Percentiles rank a stretch among this genome's conserved stretches.
phyloP scores from a whole-genome alignment of 768 basidiomycete species.

The Russula griseocarnosa region DNA sequence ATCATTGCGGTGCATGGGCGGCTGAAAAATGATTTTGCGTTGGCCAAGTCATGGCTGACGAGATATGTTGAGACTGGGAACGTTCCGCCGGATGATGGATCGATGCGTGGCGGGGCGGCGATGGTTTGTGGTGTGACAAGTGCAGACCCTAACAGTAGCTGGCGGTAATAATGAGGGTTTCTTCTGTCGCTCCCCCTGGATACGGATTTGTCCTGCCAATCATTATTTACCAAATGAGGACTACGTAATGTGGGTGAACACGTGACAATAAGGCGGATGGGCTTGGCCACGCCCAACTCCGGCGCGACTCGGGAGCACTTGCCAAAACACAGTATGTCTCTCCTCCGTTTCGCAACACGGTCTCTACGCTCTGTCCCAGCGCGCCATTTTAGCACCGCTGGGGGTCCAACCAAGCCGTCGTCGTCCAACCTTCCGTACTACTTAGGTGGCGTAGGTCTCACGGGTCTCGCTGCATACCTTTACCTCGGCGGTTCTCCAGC shows the following conservation, averaged over 20 bases:
- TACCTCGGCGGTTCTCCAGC: constrained; percentile 43
- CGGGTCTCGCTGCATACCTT: constrained; percentile 41
- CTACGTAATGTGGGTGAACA: too few species aligned
- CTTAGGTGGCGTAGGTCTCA: constrained; percentile 43
- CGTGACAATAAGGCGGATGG: too few species aligned
- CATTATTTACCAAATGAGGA: too few species aligned
- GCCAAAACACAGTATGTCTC: constrained; percentile 24
- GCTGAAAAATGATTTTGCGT: not conserved
- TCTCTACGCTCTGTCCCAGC: constrained; percentile 29
- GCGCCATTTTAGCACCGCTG: constrained; percentile 47
- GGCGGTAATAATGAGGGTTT: not conserved
- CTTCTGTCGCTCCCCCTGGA: too few species aligned
- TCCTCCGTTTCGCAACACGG: constrained; percentile 29
- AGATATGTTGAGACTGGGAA: constrained; percentile 17
- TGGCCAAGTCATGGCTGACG: constrained; percentile 14
- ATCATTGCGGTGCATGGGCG: constrained; percentile 3
- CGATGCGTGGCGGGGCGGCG: not conserved
- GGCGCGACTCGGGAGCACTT: too few species aligned
- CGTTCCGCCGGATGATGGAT: constrained; percentile 6
- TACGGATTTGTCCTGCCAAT: not conserved
- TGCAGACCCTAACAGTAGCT: not conserved
- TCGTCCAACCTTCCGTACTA: constrained; percentile 48
- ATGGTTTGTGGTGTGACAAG: not conserved
- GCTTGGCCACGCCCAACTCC: too few species aligned
- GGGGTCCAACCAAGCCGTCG: constrained; percentile 40